Evolutionary conservation across 768 basidiomycete genomes (phyloP).

Genomic region (Tulasnella sp.): DNA sequence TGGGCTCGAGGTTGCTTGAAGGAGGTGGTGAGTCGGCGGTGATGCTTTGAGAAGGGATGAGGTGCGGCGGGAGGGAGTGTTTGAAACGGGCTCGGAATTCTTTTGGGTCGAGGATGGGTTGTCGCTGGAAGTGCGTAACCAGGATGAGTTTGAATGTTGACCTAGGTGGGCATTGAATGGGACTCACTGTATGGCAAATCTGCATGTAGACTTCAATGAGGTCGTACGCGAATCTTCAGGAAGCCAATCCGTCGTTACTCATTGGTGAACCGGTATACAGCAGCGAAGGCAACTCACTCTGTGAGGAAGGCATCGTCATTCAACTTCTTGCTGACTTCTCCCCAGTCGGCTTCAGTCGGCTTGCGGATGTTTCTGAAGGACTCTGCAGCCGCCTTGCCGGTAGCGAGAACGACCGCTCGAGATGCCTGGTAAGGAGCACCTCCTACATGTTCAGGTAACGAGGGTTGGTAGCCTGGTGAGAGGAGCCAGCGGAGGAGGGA

Average conservation of each 20-base stretch:
- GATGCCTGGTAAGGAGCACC: slow-evolving; percentile 4
- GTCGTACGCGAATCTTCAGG: slow-evolving; percentile 75
- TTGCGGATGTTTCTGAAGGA: neutral
- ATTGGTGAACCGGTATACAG: neutral
- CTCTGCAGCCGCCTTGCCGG: neutral
- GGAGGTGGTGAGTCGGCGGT: slow-evolving; percentile 16
- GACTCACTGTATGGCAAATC: slow-evolving; percentile 14
- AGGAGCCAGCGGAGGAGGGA: slow-evolving; percentile 2
- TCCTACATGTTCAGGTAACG: slow-evolving; percentile 3
- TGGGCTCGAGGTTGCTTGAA: slow-evolving; percentile 29
- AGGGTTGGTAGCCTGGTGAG: neutral
- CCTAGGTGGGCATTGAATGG: slow-evolving; percentile 7
- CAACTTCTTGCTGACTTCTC: slow-evolving; percentile 58
- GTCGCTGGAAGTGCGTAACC: slow-evolving; percentile 26
- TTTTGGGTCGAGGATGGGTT: slow-evolving; percentile 75
- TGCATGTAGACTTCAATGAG: slow-evolving; percentile 93
- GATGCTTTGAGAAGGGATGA: slow-evolving; percentile 19
- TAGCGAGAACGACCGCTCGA: neutral
- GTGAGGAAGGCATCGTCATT: slow-evolving; percentile 61
- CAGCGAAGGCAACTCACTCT: slow-evolving; percentile 50
- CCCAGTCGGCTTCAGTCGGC: slow-evolving; percentile 46
- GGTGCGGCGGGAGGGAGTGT: slow-evolving; percentile 6
- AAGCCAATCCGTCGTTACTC: slow-evolving; percentile 15
- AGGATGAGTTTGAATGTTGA: slow-evolving; percentile 44
- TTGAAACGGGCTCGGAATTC: slow-evolving; percentile 62